phyloP scores from a whole-genome alignment of 2,329 filamentous ascomycete genomes.

The Myotisia sp. region DNA sequence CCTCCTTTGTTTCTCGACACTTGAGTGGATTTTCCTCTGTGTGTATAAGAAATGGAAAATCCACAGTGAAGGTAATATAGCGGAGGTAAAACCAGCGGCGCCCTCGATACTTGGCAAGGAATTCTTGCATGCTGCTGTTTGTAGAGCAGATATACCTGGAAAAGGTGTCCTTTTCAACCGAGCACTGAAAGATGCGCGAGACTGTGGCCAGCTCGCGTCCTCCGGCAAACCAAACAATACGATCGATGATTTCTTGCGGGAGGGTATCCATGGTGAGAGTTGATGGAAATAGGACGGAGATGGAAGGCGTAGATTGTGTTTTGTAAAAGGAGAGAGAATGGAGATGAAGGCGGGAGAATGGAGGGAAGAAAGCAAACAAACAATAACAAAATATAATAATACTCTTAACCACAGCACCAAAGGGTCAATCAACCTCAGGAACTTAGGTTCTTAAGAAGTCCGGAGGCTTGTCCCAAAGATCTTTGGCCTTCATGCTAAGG shows the following conservation, averaged over 20 bases:
- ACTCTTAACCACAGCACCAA: no score
- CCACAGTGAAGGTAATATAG: conserved; percentile 1
- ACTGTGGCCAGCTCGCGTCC: conserved; percentile 6
- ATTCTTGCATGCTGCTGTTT: neutral
- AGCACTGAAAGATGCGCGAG: conserved; percentile 5
- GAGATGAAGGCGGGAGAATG: no score
- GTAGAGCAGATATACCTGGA: neutral
- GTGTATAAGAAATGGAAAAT: neutral
- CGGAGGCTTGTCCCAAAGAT: no score
- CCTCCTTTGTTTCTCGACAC: conserved; percentile 6
- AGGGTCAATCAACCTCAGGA: no score
- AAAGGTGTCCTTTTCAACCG: conserved; percentile 4
- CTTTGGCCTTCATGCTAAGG: no score
- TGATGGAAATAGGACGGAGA: no score
- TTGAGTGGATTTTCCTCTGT: neutral
- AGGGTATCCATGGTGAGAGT: no score
- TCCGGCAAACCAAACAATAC: conserved; percentile 2
- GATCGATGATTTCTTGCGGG: conserved; percentile 6
- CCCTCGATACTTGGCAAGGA: conserved; percentile 4
- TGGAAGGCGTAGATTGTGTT: no score
- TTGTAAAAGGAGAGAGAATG: no score
- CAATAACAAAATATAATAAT: no score
- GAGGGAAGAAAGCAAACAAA: no score
- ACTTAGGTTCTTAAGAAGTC: no score
- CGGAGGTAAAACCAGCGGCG: conserved; percentile 5